Conservation (phyloP, 371 early-diverging fungal genomes). For the Cokeromyces recurvatus region DNA sequence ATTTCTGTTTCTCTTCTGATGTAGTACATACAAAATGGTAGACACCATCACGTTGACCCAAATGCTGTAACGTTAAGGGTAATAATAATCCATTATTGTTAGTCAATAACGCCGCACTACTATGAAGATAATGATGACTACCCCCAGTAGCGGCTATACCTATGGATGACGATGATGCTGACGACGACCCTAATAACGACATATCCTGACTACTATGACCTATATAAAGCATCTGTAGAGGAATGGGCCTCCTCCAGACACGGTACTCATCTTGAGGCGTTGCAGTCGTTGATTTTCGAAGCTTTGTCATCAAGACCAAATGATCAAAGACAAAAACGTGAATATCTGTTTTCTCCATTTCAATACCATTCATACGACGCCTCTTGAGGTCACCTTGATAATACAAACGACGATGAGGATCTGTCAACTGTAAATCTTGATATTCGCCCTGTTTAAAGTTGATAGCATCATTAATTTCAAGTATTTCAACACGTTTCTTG, state of each 20-base stretch:
- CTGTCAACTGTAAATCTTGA: slow-evolving; percentile 63
- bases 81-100: not conserved
- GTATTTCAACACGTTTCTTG: slow-evolving; percentile 28
- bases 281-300: slow-evolving; percentile 27
- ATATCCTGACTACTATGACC: not conserved
- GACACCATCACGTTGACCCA: slow-evolving; percentile 17
- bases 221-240: slow-evolving; percentile 45
- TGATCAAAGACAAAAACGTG: slow-evolving; percentile 83
- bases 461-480: slow-evolving; percentile 32
- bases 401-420: slow-evolving; percentile 63
- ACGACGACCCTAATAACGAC: slow-evolving; percentile 10
- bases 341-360: slow-evolving; percentile 58
- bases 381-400: slow-evolving; percentile 72
- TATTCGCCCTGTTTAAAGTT: slow-evolving; percentile 34
- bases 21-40: slow-evolving; percentile 28
- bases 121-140: not conserved
- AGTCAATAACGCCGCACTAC: not conserved
- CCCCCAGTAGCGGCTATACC: not conserved
- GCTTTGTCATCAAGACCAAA: slow-evolving; percentile 69
- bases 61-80: slow-evolving; percentile 16
- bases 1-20: slow-evolving; percentile 66
- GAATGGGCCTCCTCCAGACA: slow-evolving; percentile 56
- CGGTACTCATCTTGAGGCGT: slow-evolving; percentile 29
- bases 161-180: slow-evolving; percentile 11
- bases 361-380: slow-evolving; percentile 55